Evolutionary conservation across 2,329 filamentous ascomycete species (phyloP).

Genomic region (Fusarium acutatum): DNA sequence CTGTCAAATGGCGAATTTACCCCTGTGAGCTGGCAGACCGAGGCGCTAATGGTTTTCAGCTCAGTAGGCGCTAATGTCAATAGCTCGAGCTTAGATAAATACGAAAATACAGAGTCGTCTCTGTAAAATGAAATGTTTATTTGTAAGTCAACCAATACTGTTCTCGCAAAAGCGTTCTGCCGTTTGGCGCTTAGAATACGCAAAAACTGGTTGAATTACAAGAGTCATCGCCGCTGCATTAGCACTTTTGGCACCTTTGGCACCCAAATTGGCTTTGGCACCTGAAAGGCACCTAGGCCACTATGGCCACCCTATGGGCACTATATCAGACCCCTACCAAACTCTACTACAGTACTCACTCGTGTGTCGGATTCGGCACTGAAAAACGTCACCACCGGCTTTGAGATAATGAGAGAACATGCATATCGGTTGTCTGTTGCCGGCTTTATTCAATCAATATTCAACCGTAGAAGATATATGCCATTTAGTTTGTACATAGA

Average conservation of each 20-base stretch:
- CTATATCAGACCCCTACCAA: background rate
- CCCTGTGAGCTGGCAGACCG: background rate
- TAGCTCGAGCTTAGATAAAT: background rate
- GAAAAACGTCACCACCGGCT: background rate
- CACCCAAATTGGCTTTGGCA: background rate
- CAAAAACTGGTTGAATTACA: background rate
- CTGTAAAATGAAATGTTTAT: background rate
- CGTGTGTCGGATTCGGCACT: background rate
- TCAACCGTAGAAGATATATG: too few species aligned
- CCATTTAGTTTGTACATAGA: fast-evolving
- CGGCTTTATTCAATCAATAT: background rate
- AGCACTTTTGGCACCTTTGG: too few species aligned
- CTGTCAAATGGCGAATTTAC: too few species aligned
- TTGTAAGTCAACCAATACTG: fast-evolving
- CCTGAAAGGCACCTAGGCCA: background rate
- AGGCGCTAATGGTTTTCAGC: background rate
- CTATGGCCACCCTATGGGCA: background rate
- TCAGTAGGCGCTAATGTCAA: background rate
- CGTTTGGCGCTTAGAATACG: too few species aligned
- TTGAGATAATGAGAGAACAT: background rate
- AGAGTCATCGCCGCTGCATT: background rate
- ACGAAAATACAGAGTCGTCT: background rate
- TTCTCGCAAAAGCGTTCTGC: too few species aligned
- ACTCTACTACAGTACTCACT: background rate
- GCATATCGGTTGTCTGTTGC: background rate